phyloP scores from a whole-genome alignment of 192 early-diverging fungal genomes.

The Coemansia sp. region DNA sequence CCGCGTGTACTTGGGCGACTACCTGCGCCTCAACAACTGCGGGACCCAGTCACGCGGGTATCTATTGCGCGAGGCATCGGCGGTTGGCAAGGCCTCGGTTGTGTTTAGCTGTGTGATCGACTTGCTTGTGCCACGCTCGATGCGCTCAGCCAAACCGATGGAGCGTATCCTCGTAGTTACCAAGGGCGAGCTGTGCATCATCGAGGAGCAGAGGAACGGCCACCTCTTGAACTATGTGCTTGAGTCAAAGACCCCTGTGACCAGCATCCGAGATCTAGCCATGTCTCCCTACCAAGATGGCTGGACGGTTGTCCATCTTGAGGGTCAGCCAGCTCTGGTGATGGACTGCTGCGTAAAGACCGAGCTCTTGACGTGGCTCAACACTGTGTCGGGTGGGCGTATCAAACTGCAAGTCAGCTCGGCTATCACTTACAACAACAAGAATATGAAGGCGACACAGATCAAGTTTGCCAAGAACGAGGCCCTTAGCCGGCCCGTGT shows the following conservation, averaged over 20 bases:
- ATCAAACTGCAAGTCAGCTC: conserved; percentile 60
- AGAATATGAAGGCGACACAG: conserved; percentile 65
- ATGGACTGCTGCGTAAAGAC: conserved; percentile 71
- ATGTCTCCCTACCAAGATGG: conserved; percentile 71
- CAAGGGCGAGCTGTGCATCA: conserved; percentile 57
- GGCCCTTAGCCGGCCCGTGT: conserved; percentile 43
- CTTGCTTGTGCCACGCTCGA: conserved; percentile 63
- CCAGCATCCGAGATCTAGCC: conserved; percentile 58
- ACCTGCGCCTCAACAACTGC: conserved; percentile 63
- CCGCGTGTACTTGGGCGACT: conserved; percentile 89
- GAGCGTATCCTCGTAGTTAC: conserved; percentile 73
- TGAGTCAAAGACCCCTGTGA: conserved; percentile 59
- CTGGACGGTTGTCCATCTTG: conserved; percentile 66
- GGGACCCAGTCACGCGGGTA: conserved; percentile 19
- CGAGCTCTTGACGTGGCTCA: conserved; percentile 64
- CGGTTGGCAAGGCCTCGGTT: conserved; percentile 51
- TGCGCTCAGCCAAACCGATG: conserved; percentile 72
- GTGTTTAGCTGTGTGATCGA: conserved; percentile 64
- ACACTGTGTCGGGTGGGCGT: conserved; percentile 57
- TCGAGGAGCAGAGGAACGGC: conserved; percentile 57
- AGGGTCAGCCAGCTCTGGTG: conserved; percentile 60
- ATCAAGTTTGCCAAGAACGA: conserved; percentile 80
- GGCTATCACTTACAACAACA: conserved; percentile 67
- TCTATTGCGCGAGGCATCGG: conserved; percentile 39
- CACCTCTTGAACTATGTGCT: conserved; percentile 54